Conservation (phyloP, 805 yeast species). For the Starmerella vitae region DNA sequence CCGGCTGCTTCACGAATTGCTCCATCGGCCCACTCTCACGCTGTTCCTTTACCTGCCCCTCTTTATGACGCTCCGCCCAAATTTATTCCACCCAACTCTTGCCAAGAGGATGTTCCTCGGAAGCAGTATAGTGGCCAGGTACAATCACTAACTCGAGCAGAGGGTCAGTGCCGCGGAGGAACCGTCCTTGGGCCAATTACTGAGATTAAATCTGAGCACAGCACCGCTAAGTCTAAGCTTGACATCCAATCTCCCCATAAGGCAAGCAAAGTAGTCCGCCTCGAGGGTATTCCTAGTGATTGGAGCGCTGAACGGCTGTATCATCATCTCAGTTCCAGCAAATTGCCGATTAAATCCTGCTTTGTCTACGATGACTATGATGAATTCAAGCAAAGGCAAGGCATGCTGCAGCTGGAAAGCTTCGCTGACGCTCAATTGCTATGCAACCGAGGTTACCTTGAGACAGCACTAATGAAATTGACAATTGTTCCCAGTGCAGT, state of each 20-base stretch:
- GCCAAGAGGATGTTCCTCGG: no score
- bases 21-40: no score
- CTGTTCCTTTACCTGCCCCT: no score
- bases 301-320: constrained; percentile 14
- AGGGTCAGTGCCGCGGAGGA: no score
- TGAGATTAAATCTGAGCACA: no score
- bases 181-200: no score
- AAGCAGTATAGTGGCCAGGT: no score
- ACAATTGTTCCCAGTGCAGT: constrained; percentile 8
- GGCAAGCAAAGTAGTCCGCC: constrained; percentile 15
- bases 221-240: no score
- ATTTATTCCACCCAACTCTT: no score
- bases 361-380: constrained; percentile 16
- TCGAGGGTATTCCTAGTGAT: constrained; percentile 11
- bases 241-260: background rate
- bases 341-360: constrained; percentile 6
- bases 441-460: background rate
- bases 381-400: constrained; percentile 10
- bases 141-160: no score
- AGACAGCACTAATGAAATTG: constrained; percentile 3
- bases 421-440: background rate
- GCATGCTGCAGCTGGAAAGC: constrained; percentile 9
- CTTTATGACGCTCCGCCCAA: no score
- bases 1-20: no score
- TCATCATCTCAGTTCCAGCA: constrained; percentile 2